Conservation (phyloP, 2,329 filamentous ascomycete species). For the Colletotrichum sp. region DNA sequence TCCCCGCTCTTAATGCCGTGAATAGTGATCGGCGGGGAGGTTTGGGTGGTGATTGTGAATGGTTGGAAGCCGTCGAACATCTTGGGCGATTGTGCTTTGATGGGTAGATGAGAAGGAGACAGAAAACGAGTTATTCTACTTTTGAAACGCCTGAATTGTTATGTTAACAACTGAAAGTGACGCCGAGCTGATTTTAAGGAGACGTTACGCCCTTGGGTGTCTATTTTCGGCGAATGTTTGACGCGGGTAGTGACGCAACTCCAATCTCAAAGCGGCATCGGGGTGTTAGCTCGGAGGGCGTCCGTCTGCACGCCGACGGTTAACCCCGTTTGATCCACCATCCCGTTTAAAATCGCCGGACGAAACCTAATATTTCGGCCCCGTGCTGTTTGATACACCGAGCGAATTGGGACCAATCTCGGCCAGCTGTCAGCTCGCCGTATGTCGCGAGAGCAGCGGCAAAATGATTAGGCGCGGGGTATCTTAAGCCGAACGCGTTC, state of each 20-base stretch:
- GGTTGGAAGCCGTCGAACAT: constrained; percentile 45
- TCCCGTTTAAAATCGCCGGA: not conserved
- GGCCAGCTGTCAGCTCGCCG: not conserved
- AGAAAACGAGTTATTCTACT: not conserved
- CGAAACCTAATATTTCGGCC: not conserved
- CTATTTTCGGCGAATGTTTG: not conserved
- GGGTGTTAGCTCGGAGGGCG: not conserved
- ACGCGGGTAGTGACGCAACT: not conserved
- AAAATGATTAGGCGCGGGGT: not conserved
- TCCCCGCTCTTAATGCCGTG: constrained; percentile 42
- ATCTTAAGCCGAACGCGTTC: not conserved
- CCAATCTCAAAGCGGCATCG: not conserved
- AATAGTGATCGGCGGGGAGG: constrained; percentile 44
- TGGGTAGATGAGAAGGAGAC: not conserved
- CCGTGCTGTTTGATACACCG: not conserved
- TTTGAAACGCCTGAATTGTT: not conserved
- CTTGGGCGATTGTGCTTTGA: not conserved
- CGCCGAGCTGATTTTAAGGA: not conserved
- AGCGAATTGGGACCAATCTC: not conserved
- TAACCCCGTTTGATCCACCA: not conserved
- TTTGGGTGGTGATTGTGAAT: constrained; percentile 42
- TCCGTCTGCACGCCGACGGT: not conserved
- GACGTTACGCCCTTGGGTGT: not conserved
- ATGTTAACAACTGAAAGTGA: not conserved
- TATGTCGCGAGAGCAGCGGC: not conserved